Conservation (phyloP, 1,284 basidiomycete species). For the Ganoderma meredithae region DNA sequence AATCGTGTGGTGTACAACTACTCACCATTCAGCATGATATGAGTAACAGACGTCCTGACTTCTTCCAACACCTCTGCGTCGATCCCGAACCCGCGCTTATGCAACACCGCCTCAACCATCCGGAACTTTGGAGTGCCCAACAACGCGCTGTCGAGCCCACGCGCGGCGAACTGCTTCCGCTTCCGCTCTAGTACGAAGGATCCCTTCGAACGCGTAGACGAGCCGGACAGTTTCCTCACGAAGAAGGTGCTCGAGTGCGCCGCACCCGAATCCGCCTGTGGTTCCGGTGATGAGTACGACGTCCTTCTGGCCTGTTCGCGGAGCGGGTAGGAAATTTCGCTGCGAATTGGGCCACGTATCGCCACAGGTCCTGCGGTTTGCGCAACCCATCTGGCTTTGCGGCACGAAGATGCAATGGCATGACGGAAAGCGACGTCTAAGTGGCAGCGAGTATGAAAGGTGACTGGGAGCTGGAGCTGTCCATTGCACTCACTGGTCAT, state of each 20-base stretch:
- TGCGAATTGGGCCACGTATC: constrained; percentile 30
- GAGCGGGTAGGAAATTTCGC: constrained; percentile 26
- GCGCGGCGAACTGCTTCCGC: constrained; percentile 38
- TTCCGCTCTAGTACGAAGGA: constrained; percentile 38
- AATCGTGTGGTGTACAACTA: no score
- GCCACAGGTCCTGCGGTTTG: constrained; percentile 22
- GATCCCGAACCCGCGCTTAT: constrained; percentile 42
- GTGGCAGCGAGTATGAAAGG: no score
- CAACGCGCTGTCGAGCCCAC: constrained; percentile 41
- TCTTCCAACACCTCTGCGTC: constrained; percentile 38
- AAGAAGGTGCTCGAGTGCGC: constrained; percentile 35
- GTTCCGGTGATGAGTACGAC: constrained; percentile 41
- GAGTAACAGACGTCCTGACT: constrained; percentile 32
- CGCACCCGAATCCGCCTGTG: constrained; percentile 38
- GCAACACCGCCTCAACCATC: constrained; percentile 45
- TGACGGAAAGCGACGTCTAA: no score
- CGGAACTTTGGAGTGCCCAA: constrained; percentile 39
- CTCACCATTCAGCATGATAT: constrained; percentile 44
- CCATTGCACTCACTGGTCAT: no score
- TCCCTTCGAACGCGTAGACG: constrained; percentile 36
- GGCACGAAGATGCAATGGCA: no score
- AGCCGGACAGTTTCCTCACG: constrained; percentile 25
- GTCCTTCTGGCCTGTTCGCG: constrained; percentile 20
- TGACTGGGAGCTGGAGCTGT: no score
- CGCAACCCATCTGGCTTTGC: background rate